phyloP scores from a whole-genome alignment of 345 rosid genomes.

The Brassica incana region DNA sequence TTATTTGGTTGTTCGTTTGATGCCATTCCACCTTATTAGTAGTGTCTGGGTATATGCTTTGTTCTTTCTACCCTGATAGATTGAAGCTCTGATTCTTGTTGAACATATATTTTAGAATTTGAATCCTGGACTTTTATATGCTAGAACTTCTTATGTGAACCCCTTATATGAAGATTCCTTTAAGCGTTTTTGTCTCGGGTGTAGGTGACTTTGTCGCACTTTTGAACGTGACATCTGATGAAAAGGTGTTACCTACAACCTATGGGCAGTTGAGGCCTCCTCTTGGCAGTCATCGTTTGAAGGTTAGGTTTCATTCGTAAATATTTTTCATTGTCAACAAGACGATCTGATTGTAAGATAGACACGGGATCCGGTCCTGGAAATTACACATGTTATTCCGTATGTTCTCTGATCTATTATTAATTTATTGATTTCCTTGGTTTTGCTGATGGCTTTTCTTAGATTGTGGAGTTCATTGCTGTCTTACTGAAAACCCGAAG shows the following conservation, averaged over 20 bases:
- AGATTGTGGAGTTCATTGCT: conserved; percentile 97
- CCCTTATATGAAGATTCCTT: not conserved
- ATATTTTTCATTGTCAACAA: conserved; percentile 2
- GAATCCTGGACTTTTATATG: conserved; percentile 17
- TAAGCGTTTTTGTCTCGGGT: conserved; percentile 24
- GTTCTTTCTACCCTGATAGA: conserved; percentile 12
- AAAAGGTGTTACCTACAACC: conserved; percentile 80
- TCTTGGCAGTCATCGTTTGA: conserved; percentile 92
- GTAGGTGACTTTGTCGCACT: conserved; percentile 77
- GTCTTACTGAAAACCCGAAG: conserved; percentile 74
- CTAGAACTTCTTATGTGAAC: not conserved
- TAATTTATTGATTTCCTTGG: conserved; percentile 3
- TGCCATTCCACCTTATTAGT: conserved; percentile 9
- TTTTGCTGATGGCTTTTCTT: conserved; percentile 24
- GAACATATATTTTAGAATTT: not conserved
- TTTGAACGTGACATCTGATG: conserved; percentile 73
- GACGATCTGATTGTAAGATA: conserved; percentile 9
- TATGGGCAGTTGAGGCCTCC: conserved; percentile 95
- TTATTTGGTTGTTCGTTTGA: not conserved
- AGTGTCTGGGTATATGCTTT: conserved; percentile 9
- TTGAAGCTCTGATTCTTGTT: conserved; percentile 13
- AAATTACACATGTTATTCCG: not conserved
- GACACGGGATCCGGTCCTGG: conserved; percentile 1
- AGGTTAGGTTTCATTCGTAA: conserved; percentile 51
- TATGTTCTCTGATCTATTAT: not conserved